These are phyloP conservation scores for Naganishia antarctica DNA, from an alignment of 768 basidiomycete species.

Conservation along the genomic window DNA sequence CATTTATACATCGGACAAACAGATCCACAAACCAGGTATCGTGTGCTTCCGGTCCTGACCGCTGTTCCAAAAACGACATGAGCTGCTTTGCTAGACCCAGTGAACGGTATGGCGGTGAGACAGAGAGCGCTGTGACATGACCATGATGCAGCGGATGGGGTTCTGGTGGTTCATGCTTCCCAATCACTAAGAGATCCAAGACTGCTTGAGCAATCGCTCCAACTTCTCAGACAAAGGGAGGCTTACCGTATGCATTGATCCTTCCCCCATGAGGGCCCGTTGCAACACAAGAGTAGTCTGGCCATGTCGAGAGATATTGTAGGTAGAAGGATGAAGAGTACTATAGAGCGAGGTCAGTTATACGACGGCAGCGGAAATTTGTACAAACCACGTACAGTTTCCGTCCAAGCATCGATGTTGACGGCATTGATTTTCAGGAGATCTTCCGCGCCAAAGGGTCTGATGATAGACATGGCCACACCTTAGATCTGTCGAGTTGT, in stretches of 20 bases:
- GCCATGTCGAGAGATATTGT: slow-evolving; percentile 83
- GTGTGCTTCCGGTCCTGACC: slow-evolving; percentile 55
- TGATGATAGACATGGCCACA: slow-evolving; percentile 67
- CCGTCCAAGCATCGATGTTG: slow-evolving; percentile 94
- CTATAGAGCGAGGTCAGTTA: slow-evolving; percentile 50
- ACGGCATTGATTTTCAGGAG: slow-evolving; percentile 90
- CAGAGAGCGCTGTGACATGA: slow-evolving; percentile 90
- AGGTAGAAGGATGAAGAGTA: slow-evolving; percentile 86
- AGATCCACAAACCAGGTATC: slow-evolving; percentile 85
- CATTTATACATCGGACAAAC: slow-evolving; percentile 84
- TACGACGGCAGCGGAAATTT: slow-evolving; percentile 31
- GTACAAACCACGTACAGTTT: slow-evolving; percentile 70
- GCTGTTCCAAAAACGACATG: slow-evolving; percentile 77
- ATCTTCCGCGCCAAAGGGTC: slow-evolving; percentile 82
- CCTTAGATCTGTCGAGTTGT: background rate
- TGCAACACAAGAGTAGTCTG: slow-evolving; percentile 79
- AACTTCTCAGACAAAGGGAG: background rate
- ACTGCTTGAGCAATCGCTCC: background rate
- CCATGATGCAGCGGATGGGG: slow-evolving; percentile 54
- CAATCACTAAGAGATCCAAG: slow-evolving; percentile 61
- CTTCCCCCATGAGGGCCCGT: slow-evolving; percentile 68
- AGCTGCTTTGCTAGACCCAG: slow-evolving; percentile 79
- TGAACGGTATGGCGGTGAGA: slow-evolving; percentile 87
- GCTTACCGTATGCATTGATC: slow-evolving; percentile 88
- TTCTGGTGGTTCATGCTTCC: slow-evolving; percentile 61